These are phyloP conservation scores for Periconia sp. DNA, from an alignment of 2,329 filamentous ascomycete species.

Conservation along the genomic window DNA sequence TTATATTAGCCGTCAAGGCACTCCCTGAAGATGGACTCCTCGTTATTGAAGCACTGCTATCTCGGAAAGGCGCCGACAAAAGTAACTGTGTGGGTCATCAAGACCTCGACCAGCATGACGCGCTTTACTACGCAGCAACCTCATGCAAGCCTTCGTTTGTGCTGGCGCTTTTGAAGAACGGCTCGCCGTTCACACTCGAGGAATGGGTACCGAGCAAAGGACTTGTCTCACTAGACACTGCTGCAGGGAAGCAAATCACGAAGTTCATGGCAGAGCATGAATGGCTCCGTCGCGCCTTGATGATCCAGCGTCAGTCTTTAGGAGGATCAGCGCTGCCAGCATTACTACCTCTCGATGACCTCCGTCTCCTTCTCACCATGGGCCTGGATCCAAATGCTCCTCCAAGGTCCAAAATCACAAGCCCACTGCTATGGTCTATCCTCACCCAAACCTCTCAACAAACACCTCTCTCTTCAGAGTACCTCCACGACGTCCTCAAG, in stretches of 20 bases:
- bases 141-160: conserved; percentile 30
- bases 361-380: conserved; percentile 24
- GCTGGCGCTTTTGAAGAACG: conserved; percentile 25
- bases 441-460: conserved; percentile 19
- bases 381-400: conserved; percentile 26
- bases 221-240: conserved; percentile 8
- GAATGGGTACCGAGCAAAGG: conserved; percentile 23
- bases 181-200: conserved; percentile 27
- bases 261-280: conserved; percentile 30
- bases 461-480: conserved; percentile 15
- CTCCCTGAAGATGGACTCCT: conserved; percentile 32
- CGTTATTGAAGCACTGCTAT: conserved; percentile 28
- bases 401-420: conserved; percentile 14
- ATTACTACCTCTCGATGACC: conserved; percentile 21
- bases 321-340: conserved; percentile 13
- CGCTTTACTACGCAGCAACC: conserved; percentile 31
- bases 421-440: conserved; percentile 26
- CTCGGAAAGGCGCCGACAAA: conserved; percentile 16
- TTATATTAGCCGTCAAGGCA: conserved; percentile 33
- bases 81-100: conserved; percentile 36
- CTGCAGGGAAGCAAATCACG: conserved; percentile 17
- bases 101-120: conserved; percentile 29
- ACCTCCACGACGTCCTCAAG: conserved; percentile 21
- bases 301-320: conserved; percentile 19
- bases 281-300: conserved; percentile 23